A percentile compares a stretch with the other conserved stretches of the same genome.
phyloP scores from a whole-genome alignment of 1,139 yeast species.

The Kodamaea sp. region DNA sequence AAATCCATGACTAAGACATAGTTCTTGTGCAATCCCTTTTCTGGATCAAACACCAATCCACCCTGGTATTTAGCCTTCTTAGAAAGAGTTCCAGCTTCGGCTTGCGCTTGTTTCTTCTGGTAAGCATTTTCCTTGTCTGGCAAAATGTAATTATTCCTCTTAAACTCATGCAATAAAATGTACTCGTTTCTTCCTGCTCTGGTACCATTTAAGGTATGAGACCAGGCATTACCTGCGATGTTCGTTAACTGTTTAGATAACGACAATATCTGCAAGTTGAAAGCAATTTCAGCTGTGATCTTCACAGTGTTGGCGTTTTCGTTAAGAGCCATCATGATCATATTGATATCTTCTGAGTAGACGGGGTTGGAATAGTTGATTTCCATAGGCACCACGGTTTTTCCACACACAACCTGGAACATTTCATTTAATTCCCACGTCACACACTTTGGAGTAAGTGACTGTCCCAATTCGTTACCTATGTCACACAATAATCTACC shows the following conservation, averaged over 20 bases:
- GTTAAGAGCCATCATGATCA: constrained; percentile 66
- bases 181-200: constrained; percentile 96
- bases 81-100: constrained; percentile 50
- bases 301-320: constrained; percentile 71
- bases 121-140: constrained; percentile 75
- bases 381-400: constrained; percentile 63
- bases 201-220: constrained; percentile 91
- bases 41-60: constrained; percentile 97
- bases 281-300: constrained; percentile 76
- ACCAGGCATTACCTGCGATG: constrained; percentile 97
- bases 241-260: constrained; percentile 89
- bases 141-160: constrained; percentile 74
- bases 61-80: constrained; percentile 89
- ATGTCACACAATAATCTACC: constrained; percentile 93
- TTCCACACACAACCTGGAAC: constrained; percentile 74
- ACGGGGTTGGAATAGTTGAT: constrained; percentile 69
- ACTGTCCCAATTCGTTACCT: constrained; percentile 93
- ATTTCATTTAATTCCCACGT: constrained; percentile 96
- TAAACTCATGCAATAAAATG: constrained; percentile 89
- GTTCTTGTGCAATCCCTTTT: constrained; percentile 88
- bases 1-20: constrained; percentile 95
- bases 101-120: constrained; percentile 38
- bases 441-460: constrained; percentile 87
- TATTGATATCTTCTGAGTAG: constrained; percentile 66
- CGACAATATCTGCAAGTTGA: constrained; percentile 81